Base-by-base conservation (phyloP, 2,329 filamentous ascomycete species). In the Monascus ruber region DNA sequence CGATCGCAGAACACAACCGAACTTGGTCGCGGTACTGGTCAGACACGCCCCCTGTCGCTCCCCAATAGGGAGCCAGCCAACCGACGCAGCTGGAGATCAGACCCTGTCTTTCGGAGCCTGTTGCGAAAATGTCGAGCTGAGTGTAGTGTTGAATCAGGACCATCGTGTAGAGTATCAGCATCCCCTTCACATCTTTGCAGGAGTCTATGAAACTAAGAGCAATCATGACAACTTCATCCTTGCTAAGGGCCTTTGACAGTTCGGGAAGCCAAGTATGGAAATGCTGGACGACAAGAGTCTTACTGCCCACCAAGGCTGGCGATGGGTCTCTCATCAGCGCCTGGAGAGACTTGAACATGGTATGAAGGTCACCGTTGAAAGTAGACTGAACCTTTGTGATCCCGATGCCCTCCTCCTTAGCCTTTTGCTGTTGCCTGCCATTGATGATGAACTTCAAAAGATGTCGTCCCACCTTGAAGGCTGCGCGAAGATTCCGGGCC, bases 181-280 rank as follows among this genome's bases (percentile, higher is more conserved):
- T 94, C 41, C 91, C 89, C 58, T 88, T 89, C 35, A 93, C 88
- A 26, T 79, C 70, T 2, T 79, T 77, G 64, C 88, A 95, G 1
- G 91, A 86, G 55, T 95, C 87, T 69, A 96, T 82, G 55, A 96
- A 94, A 62, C 89, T 85, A 45, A 93, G 85, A 32, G 88, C 86
- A 46, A 95, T 83, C 52, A 94, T 83, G 38, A 95, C 69, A 34
- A 95, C 89, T 58, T 96, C 89, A 51, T 87, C 82, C 0, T 81
- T 79, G 4, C 74, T 76, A 55, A 96, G 72, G 31, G 91, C 71
- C 1, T 81, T 78, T 0, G 77, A 72, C 6, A 98, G 76, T 56
- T 96, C 89, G 0, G 91, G 89, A n/a, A 98, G 69, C 91, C 91
- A 98, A 0, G 85, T 84, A 56, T 96, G 89, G 59, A 96, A 94